phyloP scores from a whole-genome alignment of 257 asterid genomes.

The Solanum gandarillasii region DNA sequence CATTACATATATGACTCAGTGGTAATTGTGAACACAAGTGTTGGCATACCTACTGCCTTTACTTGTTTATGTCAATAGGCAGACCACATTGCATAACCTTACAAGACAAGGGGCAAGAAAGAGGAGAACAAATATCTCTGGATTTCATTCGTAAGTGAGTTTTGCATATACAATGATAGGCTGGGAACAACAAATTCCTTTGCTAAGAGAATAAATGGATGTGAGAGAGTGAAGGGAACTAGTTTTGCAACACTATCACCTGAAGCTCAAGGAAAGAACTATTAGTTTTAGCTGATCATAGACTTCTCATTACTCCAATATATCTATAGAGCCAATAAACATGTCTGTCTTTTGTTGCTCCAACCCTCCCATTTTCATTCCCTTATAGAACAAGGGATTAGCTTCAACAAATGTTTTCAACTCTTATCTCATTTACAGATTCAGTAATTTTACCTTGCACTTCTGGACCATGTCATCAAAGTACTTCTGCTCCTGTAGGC shows the following conservation, averaged over 20 bases:
- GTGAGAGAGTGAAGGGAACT: neutral
- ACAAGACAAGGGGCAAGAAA: neutral
- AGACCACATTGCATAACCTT: neutral
- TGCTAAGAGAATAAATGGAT: neutral
- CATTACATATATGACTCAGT: neutral
- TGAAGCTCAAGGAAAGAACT: neutral
- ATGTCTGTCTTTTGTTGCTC: neutral
- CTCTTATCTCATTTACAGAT: neutral
- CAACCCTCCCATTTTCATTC: neutral
- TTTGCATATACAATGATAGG: neutral
- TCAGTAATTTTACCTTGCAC: slow-evolving; percentile 65
- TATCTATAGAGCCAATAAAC: neutral
- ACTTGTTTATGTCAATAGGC: neutral
- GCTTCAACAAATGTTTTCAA: neutral
- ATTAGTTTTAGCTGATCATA: neutral
- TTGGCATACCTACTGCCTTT: neutral
- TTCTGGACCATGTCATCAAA: slow-evolving; percentile 92
- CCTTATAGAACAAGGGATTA: neutral
- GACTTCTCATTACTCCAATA: neutral
- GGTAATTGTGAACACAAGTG: neutral
- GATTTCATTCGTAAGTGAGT: neutral
- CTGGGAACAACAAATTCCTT: neutral
- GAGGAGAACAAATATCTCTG: neutral
- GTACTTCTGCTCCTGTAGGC: slow-evolving; percentile 82
- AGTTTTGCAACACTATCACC: neutral